phyloP scores from a whole-genome alignment of 306 rosid species.

The Urtica urens region DNA sequence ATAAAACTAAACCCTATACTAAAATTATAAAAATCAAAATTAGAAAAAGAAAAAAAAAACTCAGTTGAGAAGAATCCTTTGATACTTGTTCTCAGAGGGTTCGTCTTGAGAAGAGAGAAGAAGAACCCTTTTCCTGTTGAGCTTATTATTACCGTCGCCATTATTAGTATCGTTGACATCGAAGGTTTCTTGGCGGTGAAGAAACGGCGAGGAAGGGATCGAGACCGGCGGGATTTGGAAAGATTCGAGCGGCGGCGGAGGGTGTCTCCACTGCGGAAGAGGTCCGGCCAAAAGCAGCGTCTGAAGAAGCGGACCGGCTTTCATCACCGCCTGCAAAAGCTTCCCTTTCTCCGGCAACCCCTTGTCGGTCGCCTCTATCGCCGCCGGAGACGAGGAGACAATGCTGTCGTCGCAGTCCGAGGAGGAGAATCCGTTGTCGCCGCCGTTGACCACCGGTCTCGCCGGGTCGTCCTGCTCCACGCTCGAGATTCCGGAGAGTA shows the following conservation, averaged over 20 bases:
- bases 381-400: slow-evolving; percentile 52
- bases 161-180: slow-evolving; percentile 28
- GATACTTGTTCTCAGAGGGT: slow-evolving; percentile 60
- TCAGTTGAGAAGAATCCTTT: slow-evolving; percentile 62
- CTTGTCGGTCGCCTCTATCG: slow-evolving; percentile 44
- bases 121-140: slow-evolving; percentile 56
- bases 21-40: slow-evolving; percentile 18
- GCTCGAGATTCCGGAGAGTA: slow-evolving; percentile 79
- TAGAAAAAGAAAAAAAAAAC: slow-evolving; percentile 7
- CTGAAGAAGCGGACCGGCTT: slow-evolving; percentile 93
- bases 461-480: slow-evolving; percentile 88
- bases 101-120: slow-evolving; percentile 51
- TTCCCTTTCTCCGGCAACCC: slow-evolving; percentile 92
- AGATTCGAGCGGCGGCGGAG: slow-evolving; percentile 89
- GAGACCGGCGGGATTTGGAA: slow-evolving; percentile 87
- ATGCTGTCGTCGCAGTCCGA: slow-evolving; percentile 99
- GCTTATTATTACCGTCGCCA: too few species aligned
- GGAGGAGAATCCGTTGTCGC: slow-evolving; percentile 61
- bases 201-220: slow-evolving; percentile 43
- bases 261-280: slow-evolving; percentile 98
- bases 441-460: slow-evolving; percentile 63
- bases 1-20: slow-evolving; percentile 17
- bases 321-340: slow-evolving; percentile 93
- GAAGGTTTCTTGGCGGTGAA: slow-evolving; percentile 42
- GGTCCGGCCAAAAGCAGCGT: slow-evolving; percentile 90